phyloP scores from a whole-genome alignment of 2,329 filamentous ascomycete genomes.

The Botrytis cinerea region DNA sequence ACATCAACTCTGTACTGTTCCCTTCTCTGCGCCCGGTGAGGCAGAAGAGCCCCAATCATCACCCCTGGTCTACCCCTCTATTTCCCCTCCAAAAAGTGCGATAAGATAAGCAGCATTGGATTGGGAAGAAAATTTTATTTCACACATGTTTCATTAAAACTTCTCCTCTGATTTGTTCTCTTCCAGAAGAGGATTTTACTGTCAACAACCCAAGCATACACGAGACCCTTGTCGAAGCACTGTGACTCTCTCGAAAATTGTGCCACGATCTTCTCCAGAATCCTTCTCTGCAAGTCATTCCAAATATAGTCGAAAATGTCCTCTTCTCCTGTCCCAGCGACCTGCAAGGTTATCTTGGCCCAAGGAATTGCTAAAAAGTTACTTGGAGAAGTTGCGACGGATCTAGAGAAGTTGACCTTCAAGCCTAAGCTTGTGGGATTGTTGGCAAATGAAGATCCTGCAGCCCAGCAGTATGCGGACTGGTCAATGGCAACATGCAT shows the following conservation, averaged over 20 bases:
- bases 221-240: neutral
- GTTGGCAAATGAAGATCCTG: constrained; percentile 87
- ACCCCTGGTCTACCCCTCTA: constrained; percentile 13
- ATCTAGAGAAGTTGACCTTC: constrained; percentile 69
- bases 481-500: constrained; percentile 96
- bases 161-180: constrained; percentile 3
- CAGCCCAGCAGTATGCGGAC: constrained; percentile 90
- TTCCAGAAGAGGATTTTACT: neutral
- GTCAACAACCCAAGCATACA: neutral
- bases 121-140: constrained; percentile 9
- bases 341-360: constrained; percentile 92
- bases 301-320: constrained; percentile 24
- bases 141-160: neutral
- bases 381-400: constrained; percentile 74
- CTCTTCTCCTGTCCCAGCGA: constrained; percentile 40
- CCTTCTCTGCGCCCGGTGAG: neutral
- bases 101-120: constrained; percentile 20
- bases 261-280: neutral
- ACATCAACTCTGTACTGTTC: neutral
- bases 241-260: neutral
- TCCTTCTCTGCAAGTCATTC: neutral
- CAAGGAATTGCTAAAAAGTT: constrained; percentile 83
- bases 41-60: neutral
- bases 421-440: constrained; percentile 85
- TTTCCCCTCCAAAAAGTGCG: constrained; percentile 11